phyloP scores from a whole-genome alignment of 1,139 yeast genomes.

The Protomyces arabidopsidicola region DNA sequence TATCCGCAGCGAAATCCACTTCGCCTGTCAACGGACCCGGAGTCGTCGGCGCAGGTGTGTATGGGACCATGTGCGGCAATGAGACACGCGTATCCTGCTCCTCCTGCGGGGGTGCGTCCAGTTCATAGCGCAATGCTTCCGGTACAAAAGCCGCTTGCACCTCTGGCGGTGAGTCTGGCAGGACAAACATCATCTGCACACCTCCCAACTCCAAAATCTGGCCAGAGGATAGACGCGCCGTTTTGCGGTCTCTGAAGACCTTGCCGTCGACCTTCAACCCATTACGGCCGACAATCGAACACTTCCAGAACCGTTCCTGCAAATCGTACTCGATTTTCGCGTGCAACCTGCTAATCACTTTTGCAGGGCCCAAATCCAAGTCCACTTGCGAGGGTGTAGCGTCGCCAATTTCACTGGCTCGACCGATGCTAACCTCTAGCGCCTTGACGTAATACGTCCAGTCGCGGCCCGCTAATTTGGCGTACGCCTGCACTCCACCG shows the following conservation, averaged over 20 bases:
- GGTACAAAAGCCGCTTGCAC: constrained; percentile 17
- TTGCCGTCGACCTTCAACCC: constrained; percentile 77
- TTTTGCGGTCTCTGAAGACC: constrained; percentile 51
- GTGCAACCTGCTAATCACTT: constrained; percentile 86
- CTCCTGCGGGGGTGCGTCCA: background rate
- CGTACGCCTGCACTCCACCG: constrained; percentile 90
- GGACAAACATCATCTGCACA: constrained; percentile 96
- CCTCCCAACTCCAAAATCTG: constrained; percentile 91
- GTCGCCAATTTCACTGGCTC: constrained; percentile 45
- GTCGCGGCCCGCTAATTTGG: constrained; percentile 47
- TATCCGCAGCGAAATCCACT: constrained; percentile 38
- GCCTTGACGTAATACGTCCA: constrained; percentile 93
- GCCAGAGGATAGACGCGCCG: constrained; percentile 25
- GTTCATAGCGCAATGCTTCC: background rate
- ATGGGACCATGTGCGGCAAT: background rate
- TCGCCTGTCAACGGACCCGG: constrained; percentile 5
- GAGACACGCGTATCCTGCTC: background rate
- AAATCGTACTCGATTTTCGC: constrained; percentile 78
- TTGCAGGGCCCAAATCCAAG: constrained; percentile 93
- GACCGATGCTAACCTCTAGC: constrained; percentile 72
- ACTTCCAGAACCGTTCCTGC: constrained; percentile 75
- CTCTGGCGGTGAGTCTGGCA: constrained; percentile 82
- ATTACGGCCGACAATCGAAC: constrained; percentile 76
- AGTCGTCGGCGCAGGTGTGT: background rate
- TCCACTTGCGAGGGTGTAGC: constrained; percentile 49